Conservation (phyloP, 495 filamentous ascomycete genomes). For the Aspergillus taichungensis region DNA sequence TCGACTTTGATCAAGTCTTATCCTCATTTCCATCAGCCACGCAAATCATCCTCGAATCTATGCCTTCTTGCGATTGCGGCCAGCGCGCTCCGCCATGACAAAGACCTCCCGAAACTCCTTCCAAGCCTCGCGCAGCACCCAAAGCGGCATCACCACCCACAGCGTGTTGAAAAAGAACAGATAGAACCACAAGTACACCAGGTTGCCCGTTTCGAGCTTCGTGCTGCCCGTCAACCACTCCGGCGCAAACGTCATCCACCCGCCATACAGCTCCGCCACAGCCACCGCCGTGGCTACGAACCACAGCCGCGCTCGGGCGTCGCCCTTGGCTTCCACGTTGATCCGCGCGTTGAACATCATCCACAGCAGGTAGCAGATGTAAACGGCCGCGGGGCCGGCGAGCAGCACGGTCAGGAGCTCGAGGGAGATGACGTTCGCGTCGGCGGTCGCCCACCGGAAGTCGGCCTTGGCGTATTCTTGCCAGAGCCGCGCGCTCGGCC, state of each 20-base stretch:
- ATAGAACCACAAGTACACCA: conserved; percentile 83
- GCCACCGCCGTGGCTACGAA: conserved; percentile 68
- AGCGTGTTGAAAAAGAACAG: conserved; percentile 85
- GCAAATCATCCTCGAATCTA: too few species aligned
- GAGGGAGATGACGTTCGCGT: conserved; percentile 69
- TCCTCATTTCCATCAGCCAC: too few species aligned
- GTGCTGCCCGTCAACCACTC: conserved; percentile 78
- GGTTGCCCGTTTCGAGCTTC: conserved; percentile 72
- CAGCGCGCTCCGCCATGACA: conserved; percentile 6
- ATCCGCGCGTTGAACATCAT: conserved; percentile 18
- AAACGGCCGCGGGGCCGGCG: conserved; percentile 63
- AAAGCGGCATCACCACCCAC: conserved; percentile 77
- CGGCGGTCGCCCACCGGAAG: conserved; percentile 67
- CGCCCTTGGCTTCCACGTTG: conserved; percentile 9
- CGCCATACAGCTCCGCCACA: conserved; percentile 92
- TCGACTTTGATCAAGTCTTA: too few species aligned
- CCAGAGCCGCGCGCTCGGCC: conserved; percentile 67
- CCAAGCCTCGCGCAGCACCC: conserved; percentile 61
- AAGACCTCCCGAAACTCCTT: conserved; percentile 53
- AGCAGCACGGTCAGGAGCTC: conserved; percentile 80
- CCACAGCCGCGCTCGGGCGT: conserved; percentile 50
- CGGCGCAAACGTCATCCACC: conserved; percentile 93
- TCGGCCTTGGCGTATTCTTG: conserved; percentile 91
- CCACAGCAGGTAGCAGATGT: conserved; percentile 58
- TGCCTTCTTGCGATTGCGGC: too few species aligned